Evolutionary conservation across 805 yeast species (phyloP).

Genomic region (Clavispora santaluciae): DNA sequence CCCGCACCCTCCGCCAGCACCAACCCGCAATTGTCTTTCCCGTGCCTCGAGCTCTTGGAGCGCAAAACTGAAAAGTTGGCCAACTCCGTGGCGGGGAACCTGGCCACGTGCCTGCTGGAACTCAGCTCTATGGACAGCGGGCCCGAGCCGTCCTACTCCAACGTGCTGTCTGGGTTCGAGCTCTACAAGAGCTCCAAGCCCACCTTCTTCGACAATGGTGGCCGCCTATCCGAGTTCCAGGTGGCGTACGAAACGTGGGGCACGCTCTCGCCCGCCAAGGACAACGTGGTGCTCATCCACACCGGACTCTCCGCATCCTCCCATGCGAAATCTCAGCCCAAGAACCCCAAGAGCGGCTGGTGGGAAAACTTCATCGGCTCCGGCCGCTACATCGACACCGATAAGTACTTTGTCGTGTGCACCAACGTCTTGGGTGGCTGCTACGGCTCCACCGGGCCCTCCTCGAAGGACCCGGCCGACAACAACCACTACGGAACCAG

Average conservation of each 20-base stretch:
- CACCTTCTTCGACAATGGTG: conserved; percentile 76
- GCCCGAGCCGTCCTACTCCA: conserved; percentile 82
- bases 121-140: conserved; percentile 51
- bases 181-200: conserved; percentile 52
- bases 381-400: conserved; percentile 71
- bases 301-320: conserved; percentile 93
- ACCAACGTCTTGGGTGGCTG: conserved; percentile 94
- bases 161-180: conserved; percentile 63
- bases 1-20: not conserved
- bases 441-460: conserved; percentile 92
- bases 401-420: conserved; percentile 77
- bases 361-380: conserved; percentile 95
- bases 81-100: conserved; percentile 11
- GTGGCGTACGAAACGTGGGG: conserved; percentile 98
- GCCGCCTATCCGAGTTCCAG: conserved; percentile 63
- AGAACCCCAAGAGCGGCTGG: conserved; percentile 79
- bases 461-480: conserved; percentile 69
- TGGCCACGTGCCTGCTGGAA: conserved; percentile 2
- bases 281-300: conserved; percentile 76
- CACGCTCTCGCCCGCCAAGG: conserved; percentile 49
- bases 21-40: conserved; percentile 70
- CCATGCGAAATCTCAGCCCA: conserved; percentile 78
- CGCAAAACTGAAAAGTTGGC: conserved; percentile 39
- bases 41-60: conserved; percentile 79
- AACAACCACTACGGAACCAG: conserved; percentile 71